phyloP scores from a whole-genome alignment of 2,329 filamentous ascomycete genomes.

The Escovopsis sp. region DNA sequence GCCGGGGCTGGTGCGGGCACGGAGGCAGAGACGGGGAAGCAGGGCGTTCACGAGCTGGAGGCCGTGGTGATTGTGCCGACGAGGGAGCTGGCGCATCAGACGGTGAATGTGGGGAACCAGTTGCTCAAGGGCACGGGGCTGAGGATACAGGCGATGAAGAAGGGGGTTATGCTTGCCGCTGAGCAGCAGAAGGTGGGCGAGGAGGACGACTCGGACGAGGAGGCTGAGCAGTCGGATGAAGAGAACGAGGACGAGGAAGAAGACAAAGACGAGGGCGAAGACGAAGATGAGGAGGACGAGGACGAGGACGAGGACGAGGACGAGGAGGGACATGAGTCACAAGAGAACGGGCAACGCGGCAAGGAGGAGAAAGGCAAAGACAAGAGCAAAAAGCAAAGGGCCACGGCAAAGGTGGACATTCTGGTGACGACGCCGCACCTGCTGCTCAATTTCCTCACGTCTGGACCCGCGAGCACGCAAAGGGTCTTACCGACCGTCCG shows the following conservation, averaged over 20 bases:
- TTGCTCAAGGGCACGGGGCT: slow-evolving; percentile 61
- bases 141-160: slow-evolving; percentile 67
- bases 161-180: slow-evolving; percentile 57
- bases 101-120: slow-evolving; percentile 75
- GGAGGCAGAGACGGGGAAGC: slow-evolving; percentile 27
- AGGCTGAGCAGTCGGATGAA: slow-evolving; percentile 18
- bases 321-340: slow-evolving; percentile 18
- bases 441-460: slow-evolving; percentile 56
- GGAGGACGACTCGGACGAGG: slow-evolving; percentile 24
- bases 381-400: slow-evolving; percentile 13
- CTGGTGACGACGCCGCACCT: slow-evolving; percentile 35
- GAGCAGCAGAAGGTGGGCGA: slow-evolving; percentile 23
- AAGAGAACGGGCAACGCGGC: not conserved
- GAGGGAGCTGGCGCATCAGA: slow-evolving; percentile 63
- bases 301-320: slow-evolving; percentile 21
- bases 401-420: slow-evolving; percentile 21
- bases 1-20: too few relatives aligned
- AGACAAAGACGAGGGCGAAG: slow-evolving; percentile 11
- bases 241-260: slow-evolving; percentile 10
- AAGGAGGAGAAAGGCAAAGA: slow-evolving; percentile 12
- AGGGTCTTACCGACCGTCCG: slow-evolving; percentile 49
- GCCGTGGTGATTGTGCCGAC: slow-evolving; percentile 65
- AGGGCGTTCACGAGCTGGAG: slow-evolving; percentile 35
- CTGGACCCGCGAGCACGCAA: slow-evolving; percentile 26
- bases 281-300: slow-evolving; percentile 1